phyloP scores from a whole-genome alignment of 441 rosid species.

The Cnidoscolus chayamansa region DNA sequence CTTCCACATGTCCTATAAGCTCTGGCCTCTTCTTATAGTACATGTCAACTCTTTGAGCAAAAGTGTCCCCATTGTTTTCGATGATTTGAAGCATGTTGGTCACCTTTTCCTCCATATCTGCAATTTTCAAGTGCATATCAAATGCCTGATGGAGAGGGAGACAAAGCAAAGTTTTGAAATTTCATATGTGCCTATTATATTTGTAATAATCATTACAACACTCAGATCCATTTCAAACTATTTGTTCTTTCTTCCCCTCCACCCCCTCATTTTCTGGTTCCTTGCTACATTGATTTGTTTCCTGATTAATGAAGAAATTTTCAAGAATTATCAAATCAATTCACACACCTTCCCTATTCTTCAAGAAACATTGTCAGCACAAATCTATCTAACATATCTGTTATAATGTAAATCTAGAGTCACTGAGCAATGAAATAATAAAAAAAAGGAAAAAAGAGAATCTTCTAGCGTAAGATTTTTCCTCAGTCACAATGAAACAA shows the following conservation, averaged over 20 bases:
- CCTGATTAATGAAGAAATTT: not conserved
- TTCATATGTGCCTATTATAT: not conserved
- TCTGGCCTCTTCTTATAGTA: constrained; percentile 78
- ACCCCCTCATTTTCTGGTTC: not conserved
- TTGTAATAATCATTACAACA: not conserved
- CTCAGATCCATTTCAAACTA: not conserved
- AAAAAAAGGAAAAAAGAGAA: not conserved
- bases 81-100: constrained; percentile 54
- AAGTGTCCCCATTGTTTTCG: constrained; percentile 77
- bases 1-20: constrained; percentile 65
- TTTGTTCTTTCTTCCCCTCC: not conserved
- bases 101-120: constrained; percentile 88
- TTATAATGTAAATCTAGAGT: not conserved
- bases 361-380: not conserved
- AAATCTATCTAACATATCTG: not conserved
- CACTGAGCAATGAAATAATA: not conserved
- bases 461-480: not conserved
- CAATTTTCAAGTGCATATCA: constrained; percentile 6
- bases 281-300: not conserved
- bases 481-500: not conserved
- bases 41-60: constrained; percentile 77
- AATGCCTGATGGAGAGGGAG: not conserved
- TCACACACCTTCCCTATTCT: not conserved
- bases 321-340: not conserved
- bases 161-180: not conserved